A percentile compares a stretch with the other conserved stretches of the same genome.
These are phyloP conservation scores for Amanita pseudoporphyria DNA, from an alignment of 768 basidiomycete genomes.

Conservation along the genomic window DNA sequence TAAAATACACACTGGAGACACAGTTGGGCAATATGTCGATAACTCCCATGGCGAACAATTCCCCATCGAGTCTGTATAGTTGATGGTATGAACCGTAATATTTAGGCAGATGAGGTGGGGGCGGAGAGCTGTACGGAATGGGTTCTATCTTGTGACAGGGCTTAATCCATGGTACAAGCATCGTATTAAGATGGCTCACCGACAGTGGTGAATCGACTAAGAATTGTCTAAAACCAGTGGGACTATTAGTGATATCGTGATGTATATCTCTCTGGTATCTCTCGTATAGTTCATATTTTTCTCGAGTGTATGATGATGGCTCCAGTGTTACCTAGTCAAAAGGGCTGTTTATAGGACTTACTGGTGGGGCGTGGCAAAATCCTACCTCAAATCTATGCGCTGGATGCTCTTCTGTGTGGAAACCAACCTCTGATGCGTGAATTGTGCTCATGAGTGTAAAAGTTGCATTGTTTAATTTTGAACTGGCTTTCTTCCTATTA, in stretches of 20 bases:
- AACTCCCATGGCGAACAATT: conserved; percentile 78
- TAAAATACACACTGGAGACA: conserved; percentile 80
- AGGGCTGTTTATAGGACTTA: background rate
- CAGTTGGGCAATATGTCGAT: conserved; percentile 85
- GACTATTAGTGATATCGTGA: conserved; percentile 45
- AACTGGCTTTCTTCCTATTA: conserved; percentile 11
- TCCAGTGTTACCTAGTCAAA: conserved; percentile 58
- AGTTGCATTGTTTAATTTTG: conserved; percentile 16
- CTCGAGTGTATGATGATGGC: conserved; percentile 62
- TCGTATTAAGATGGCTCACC: conserved; percentile 29
- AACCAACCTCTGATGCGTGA: conserved; percentile 44
- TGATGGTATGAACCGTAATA: conserved; percentile 92
- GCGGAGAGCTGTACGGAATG: conserved; percentile 45
- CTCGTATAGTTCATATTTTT: conserved; percentile 73
- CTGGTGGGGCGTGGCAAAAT: background rate
- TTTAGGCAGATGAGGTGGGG: conserved; percentile 53
- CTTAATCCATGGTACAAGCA: background rate
- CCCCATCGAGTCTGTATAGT: conserved; percentile 72
- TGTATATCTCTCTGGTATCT: conserved; percentile 79
- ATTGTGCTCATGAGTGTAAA: conserved; percentile 40
- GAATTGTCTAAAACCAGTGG: conserved; percentile 56
- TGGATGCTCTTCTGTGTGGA: conserved; percentile 19
- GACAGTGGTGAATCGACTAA: conserved; percentile 70
- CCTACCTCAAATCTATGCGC: conserved; percentile 55
- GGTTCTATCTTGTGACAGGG: conserved; percentile 33